Evolutionary conservation across 2,329 filamentous ascomycete species (phyloP).

Genomic region (Fusarium chuoi): DNA sequence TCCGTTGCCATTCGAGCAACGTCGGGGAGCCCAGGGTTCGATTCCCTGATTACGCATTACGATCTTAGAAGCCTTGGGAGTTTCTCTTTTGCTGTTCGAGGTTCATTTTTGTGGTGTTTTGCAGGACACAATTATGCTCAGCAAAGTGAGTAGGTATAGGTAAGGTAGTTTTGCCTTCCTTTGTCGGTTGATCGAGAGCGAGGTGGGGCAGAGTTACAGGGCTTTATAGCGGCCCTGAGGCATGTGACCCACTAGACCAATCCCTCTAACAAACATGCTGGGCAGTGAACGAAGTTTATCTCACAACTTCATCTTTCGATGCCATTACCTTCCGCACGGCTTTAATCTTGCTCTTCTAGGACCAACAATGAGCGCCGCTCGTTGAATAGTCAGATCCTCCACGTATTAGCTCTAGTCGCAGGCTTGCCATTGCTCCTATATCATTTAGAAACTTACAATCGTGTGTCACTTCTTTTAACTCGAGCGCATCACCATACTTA

Average conservation of each 20-base stretch:
- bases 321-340: fast-evolving
- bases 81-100: fast-evolving
- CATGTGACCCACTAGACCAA: neutral
- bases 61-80: fast-evolving
- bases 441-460: too few species aligned
- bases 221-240: neutral
- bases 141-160: neutral
- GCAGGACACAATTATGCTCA: neutral
- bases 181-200: neutral
- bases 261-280: neutral
- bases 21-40: neutral
- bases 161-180: neutral
- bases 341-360: fast-evolving
- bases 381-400: neutral
- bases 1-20: neutral
- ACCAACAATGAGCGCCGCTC: neutral
- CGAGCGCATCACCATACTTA: too few species aligned
- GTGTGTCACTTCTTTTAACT: too few species aligned
- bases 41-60: neutral
- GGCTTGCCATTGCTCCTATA: neutral
- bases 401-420: neutral
- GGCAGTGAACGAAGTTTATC: too few species aligned
- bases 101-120: neutral
- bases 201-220: neutral
- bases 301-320: neutral